Evolutionary conservation across 2,329 filamentous ascomycete species (phyloP).

Genomic region (Sporothrix globosa): DNA sequence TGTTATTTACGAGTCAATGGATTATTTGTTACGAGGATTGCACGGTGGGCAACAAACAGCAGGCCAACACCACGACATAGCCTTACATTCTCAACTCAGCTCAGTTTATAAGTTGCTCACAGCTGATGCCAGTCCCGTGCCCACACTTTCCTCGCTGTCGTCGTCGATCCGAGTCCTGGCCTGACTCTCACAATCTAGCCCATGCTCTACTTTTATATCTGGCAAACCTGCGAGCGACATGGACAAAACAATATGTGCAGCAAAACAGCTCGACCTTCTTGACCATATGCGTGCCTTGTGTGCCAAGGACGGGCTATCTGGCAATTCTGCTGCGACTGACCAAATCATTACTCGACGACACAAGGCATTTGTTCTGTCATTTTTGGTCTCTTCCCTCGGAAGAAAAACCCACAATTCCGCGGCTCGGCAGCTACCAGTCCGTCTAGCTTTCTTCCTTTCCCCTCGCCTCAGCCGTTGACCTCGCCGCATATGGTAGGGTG

Average conservation of each 20-base stretch:
- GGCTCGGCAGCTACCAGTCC: conserved; percentile 23
- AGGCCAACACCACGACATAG: background rate
- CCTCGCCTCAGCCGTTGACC: background rate
- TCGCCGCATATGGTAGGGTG: background rate
- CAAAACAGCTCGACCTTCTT: background rate
- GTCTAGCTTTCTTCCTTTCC: too few relatives aligned
- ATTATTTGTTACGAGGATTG: background rate
- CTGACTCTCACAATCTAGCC: too few relatives aligned
- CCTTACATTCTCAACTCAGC: conserved; percentile 30
- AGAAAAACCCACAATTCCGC: conserved; percentile 19
- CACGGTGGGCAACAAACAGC: background rate
- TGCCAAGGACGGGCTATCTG: conserved; percentile 1
- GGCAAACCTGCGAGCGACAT: background rate
- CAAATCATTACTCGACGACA: background rate
- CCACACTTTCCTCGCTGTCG: background rate
- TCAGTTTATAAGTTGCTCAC: background rate
- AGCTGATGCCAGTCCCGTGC: background rate
- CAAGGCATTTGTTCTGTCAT: background rate
- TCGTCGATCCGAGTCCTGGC: background rate
- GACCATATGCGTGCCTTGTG: background rate
- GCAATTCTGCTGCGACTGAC: background rate
- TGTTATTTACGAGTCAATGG: conserved; percentile 14
- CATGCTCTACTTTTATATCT: background rate
- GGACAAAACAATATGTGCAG: background rate
- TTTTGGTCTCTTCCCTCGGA: background rate